Evolutionary conservation across 495 filamentous ascomycete genomes (phyloP).

Genomic region (Clohesyomyces aquaticus): DNA sequence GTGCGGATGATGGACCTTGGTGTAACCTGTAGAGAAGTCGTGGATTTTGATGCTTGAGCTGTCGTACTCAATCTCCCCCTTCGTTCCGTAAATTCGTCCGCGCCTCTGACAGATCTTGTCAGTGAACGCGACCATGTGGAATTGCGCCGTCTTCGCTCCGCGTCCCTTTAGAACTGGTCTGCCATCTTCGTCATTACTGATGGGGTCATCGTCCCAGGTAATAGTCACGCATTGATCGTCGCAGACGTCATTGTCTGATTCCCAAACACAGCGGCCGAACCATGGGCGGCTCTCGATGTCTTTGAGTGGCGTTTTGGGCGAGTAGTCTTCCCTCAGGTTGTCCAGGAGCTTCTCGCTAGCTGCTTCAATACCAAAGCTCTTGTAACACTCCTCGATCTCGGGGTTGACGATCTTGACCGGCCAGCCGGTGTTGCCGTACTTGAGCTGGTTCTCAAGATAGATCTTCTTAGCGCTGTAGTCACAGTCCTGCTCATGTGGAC

Average conservation of each 20-base stretch:
- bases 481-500: conserved; percentile 71
- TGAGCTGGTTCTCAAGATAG: conserved; percentile 66
- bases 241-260: conserved; percentile 86
- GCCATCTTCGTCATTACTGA: conserved; percentile 33
- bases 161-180: conserved; percentile 47
- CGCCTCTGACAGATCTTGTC: conserved; percentile 83
- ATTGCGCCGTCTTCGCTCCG: conserved; percentile 79
- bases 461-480: conserved; percentile 81
- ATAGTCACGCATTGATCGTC: conserved; percentile 91
- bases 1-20: conserved; percentile 57
- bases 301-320: conserved; percentile 51
- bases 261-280: conserved; percentile 95
- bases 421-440: conserved; percentile 68
- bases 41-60: conserved; percentile 65
- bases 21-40: conserved; percentile 63
- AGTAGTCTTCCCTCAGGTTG: conserved; percentile 71
- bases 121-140: conserved; percentile 94
- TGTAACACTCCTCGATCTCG: conserved; percentile 78
- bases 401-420: conserved; percentile 85
- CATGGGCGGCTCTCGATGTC: conserved; percentile 68
- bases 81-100: conserved; percentile 79
- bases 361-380: conserved; percentile 44
- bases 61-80: conserved; percentile 84
- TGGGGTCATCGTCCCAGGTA: conserved; percentile 73
- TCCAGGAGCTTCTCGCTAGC: conserved; percentile 54